Evolutionary conservation across 306 rosid genomes (phyloP).

Genomic region (Quercus robur): DNA sequence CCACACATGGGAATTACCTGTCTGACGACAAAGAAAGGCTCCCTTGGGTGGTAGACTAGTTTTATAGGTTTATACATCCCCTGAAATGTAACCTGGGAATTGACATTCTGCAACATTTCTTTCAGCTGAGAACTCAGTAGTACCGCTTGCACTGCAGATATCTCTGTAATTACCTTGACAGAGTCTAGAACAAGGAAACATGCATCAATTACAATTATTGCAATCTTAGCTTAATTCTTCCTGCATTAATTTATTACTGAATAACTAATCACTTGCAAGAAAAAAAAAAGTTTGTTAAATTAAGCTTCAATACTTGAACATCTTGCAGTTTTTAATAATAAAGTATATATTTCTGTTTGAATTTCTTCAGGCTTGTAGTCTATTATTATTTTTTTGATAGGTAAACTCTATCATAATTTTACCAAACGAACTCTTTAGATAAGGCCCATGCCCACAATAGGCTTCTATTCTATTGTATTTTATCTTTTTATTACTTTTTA

Average conservation of each 20-base stretch:
- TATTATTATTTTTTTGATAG: no score
- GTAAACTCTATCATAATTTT: no score
- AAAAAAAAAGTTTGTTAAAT: not conserved
- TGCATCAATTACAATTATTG: conserved; percentile 12
- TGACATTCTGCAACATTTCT: conserved; percentile 62
- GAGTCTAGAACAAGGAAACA: conserved; percentile 51
- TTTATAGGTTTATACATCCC: conserved; percentile 74
- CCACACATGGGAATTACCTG: conserved; percentile 53
- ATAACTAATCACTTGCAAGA: not conserved
- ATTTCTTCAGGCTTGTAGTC: not conserved
- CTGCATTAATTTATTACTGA: not conserved
- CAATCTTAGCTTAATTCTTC: not conserved
- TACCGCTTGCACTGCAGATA: conserved; percentile 65
- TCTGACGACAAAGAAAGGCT: conserved; percentile 80
- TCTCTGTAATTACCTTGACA: conserved; percentile 50
- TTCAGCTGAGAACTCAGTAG: conserved; percentile 74
- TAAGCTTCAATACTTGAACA: not conserved
- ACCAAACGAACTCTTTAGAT: no score
- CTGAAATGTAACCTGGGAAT: conserved; percentile 42
- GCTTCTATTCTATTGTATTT: not conserved
- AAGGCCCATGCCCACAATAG: no score
- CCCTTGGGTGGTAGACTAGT: conserved; percentile 75
- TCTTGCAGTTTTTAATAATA: not conserved
- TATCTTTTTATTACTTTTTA: not conserved
- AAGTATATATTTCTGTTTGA: not conserved